These are phyloP conservation scores for Trichosporon coremiiforme DNA, from an alignment of 1,284 basidiomycete species.

Conservation along the genomic window DNA sequence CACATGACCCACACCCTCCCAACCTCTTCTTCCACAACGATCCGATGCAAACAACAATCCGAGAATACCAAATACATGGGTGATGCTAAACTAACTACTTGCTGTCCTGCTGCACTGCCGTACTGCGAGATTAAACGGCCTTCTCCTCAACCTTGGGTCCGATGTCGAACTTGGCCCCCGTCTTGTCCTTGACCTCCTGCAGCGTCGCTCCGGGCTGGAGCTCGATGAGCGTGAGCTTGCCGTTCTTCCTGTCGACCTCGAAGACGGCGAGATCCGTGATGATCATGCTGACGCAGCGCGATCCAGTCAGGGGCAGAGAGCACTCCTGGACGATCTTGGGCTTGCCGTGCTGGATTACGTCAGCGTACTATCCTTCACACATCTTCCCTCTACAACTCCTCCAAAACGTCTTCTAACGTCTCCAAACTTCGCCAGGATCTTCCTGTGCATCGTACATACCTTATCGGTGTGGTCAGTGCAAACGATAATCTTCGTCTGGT, in stretches of 20 bases:
- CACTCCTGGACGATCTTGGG: conserved; percentile 86
- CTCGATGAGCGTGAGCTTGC: conserved; percentile 75
- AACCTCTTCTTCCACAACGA: not conserved
- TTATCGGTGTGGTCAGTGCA: conserved; percentile 31
- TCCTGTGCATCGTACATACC: not conserved
- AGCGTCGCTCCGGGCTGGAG: conserved; percentile 78
- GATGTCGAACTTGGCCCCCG: conserved; percentile 70
- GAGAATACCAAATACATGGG: conserved; percentile 19
- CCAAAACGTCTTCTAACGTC: not conserved
- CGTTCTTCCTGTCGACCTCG: conserved; percentile 74
- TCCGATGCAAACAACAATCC: not conserved
- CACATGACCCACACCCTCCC: not conserved
- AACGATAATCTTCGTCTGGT: conserved; percentile 66
- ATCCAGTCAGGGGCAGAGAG: conserved; percentile 82
- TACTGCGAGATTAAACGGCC: conserved; percentile 15
- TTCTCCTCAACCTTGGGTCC: conserved; percentile 36
- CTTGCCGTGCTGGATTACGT: conserved; percentile 83
- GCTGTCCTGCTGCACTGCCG: not conserved
- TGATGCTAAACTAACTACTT: conserved; percentile 13
- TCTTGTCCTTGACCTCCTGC: conserved; percentile 82
- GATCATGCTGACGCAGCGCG: conserved; percentile 80
- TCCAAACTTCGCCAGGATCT: not conserved
- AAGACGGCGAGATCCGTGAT: conserved; percentile 85
- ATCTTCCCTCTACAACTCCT: not conserved
- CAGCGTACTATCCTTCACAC: not conserved